Base-by-base conservation (phyloP, 148 eudicot species). In the Euryodendron excelsum region DNA sequence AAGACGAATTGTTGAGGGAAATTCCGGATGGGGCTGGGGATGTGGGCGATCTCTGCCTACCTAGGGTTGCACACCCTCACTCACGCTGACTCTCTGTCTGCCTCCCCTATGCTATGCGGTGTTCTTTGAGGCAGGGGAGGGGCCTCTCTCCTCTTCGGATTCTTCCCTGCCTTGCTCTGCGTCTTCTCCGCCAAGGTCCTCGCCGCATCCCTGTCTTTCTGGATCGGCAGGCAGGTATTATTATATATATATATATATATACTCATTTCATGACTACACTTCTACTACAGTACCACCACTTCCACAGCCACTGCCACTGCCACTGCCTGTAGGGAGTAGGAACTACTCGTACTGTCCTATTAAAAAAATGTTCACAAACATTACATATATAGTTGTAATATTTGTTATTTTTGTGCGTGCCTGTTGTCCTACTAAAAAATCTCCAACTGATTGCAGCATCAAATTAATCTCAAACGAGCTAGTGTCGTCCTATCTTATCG, bases 101-200 rank as follows among this genome's bases (percentile, higher is more conserved):
- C 73, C 83, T 93, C 47, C 98, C 98, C 27, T 89, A 78, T 65
- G 96, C 27, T 89, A 78, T 65, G 96, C 98, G 11, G 89, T 93
- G 21, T 91, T 93, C 83, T 91, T 93, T 64, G 98, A 93, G 73
- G 96, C 93, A 25, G 98, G 89, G 1, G 98, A 25, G 98, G 89
- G 1, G 98, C 98, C 20, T 91, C 98, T 75, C 81, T 93, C 23
- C 82, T 93, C 25, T 93, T 93, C 76, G 96, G 98, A 5, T 93
- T 93, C 80, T 36, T 91, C 36, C 89, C 93, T 37, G 98, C 90
- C 14, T 83, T 93, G 55, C 72, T 89, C 17, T 90, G 92, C 76
- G 96, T 93, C 77, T 90, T 91, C 70, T 86, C 89, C 5, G 98
- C 98, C 41, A 93, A 93, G 78, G 2, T 93, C 56, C 92, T 93